Base-by-base conservation (phyloP, 1,139 yeast genomes). In the Yamadazyma diddensiae region DNA sequence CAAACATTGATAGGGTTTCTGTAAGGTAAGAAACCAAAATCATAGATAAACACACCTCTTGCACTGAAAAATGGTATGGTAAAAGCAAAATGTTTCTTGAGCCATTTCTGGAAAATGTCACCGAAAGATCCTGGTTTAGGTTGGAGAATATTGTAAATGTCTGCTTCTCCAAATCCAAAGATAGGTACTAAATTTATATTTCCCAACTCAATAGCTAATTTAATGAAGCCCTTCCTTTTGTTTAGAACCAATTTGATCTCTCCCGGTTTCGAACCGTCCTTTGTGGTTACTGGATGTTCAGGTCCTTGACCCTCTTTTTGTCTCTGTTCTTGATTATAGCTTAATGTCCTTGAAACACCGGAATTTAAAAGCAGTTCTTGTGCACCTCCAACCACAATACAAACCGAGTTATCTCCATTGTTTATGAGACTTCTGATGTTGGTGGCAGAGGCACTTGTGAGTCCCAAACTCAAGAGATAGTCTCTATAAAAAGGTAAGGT, bases 371-470 rank as follows among this genome's bases (percentile, higher is more conserved):
- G 63, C 2, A 94, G 79, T 48, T 92, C 98, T 41, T 87, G 85
- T 1, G 97, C 97, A 0, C 98, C 98, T 5, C 98, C 98, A 24
- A 92, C 80, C 2, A 92, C 97, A 37, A 92, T 79, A 41, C 94
- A 84, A 10, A 90, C 82, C 3, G 95, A 85, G 43, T 72, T 75
- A 41, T 81, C 79, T 24, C 84, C 82, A 41, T 76, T 73, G 35
- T 59, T 61, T 30, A 92, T 67, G 20, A 87, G 65, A 25, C 79
- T 70, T 41, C 74, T 62, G 32, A 94, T 83, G 45, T 90, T 88
- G 24, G 67, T 68, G 32, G 80, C 82, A 1, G 92, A 79, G 1
- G 95, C 97, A 16, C 95, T 80, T 3, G 95, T 84, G 21, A 88
- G 72, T 0, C 98, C 97, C 30, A 90, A 57, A 1, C 87, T 71